Base-by-base conservation (phyloP, 2,329 filamentous ascomycete species). In the Drechmeria coniospora region DNA sequence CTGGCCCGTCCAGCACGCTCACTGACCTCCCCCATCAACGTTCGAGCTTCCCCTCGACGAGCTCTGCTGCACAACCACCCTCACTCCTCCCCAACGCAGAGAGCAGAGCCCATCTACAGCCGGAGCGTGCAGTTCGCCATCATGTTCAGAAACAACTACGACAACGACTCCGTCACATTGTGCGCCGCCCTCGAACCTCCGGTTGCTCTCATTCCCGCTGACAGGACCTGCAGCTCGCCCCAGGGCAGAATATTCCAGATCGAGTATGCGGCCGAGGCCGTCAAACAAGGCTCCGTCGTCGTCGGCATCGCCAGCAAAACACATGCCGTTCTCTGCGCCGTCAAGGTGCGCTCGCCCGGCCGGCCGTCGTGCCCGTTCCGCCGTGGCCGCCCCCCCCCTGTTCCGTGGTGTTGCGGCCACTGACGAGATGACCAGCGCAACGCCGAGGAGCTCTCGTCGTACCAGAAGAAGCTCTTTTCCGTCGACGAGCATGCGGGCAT, bases 91-190 rank as follows among this genome's bases (percentile, higher is more conserved):
- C 13, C 27, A 25, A 27, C 23, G 28, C 31, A 31, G 29, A 32
- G 21, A 12, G 17, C 9, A 14, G 18, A 24, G n/a, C 6, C 14
- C 16, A 27, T 28, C 33, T 20, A 28, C 35, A 31, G 31, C n/a
- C 11, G 22, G 26, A 16, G 15, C 26, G n/a, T 7, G 13, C 17
- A 28, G 19, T 18, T 21, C 29, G 33, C 40, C 68, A 75, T 50
- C 50, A 95, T 98, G 90, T 98, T 98, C 65, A 74, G 90, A 62
- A 98, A 98, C 70, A 95, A 95, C 63, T 98, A 98, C 70, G 90
- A 98, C 66, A 98, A 98, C 74, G 90, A 98, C 61, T 92, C 87
- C 38, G 86, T 95, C 62, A 98, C 90, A 62, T 98, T 95, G 84
- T 93, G 69, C 61, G 77, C 60, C 50, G 38, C 29, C 31, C 27